Evolutionary conservation across 2,329 filamentous ascomycete species (phyloP).

Genomic region (Cordyceps fumosorosea): DNA sequence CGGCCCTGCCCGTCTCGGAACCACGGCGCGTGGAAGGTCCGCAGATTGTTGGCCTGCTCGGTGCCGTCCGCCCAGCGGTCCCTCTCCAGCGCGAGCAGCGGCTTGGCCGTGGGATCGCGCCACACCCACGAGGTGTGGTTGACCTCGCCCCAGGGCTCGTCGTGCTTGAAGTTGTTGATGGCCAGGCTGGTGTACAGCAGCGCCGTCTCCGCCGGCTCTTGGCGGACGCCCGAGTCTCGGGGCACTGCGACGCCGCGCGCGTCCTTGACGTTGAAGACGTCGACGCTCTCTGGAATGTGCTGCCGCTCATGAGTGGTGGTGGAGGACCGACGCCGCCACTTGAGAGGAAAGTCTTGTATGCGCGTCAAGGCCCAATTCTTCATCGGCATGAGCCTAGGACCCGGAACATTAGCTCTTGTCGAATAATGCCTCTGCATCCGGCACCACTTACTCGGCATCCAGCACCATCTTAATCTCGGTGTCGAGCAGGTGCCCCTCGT

Average conservation of each 20-base stretch:
- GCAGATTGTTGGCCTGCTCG: slow-evolving; percentile 15
- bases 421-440: background rate
- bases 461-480: slow-evolving; percentile 10
- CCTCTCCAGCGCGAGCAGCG: slow-evolving; percentile 15
- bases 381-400: slow-evolving; percentile 16
- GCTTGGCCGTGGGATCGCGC: slow-evolving; percentile 8
- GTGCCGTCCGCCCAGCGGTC: slow-evolving; percentile 14
- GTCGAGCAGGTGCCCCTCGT: background rate
- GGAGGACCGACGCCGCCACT: background rate
- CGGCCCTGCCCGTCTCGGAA: slow-evolving; percentile 17
- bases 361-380: slow-evolving; percentile 18
- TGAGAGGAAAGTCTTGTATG: slow-evolving; percentile 16
- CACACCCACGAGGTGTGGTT: slow-evolving; percentile 19
- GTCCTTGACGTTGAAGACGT: slow-evolving; percentile 1
- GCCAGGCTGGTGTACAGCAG: slow-evolving; percentile 18
- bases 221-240: background rate
- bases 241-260: background rate
- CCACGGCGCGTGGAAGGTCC: slow-evolving; percentile 16
- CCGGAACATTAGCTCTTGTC: background rate
- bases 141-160: slow-evolving; percentile 18
- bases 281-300: background rate
- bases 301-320: background rate
- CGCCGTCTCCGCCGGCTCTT: slow-evolving; percentile 12
- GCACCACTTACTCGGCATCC: slow-evolving; percentile 7
- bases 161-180: slow-evolving; percentile 17